phyloP scores from a whole-genome alignment of 1,284 basidiomycete species.

The Coniophora puteana region DNA sequence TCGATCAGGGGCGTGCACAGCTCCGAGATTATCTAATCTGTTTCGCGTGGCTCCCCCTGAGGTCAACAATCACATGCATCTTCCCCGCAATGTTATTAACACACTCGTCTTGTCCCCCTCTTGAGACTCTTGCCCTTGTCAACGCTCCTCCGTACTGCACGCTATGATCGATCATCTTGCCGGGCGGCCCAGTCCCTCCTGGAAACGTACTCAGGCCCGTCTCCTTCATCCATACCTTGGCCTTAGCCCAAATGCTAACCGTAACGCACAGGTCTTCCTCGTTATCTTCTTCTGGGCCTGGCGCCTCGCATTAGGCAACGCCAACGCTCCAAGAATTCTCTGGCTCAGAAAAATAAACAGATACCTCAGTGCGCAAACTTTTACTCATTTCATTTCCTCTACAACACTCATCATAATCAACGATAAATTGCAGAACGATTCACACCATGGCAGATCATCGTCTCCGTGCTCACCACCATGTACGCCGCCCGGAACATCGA shows the following conservation, averaged over 20 bases:
- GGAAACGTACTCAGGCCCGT: constrained; percentile 70
- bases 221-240: not conserved
- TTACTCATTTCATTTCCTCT: not conserved
- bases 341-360: constrained; percentile 61
- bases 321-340: constrained; percentile 60
- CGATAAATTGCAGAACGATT: constrained; percentile 58
- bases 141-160: constrained; percentile 8
- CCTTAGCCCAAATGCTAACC: constrained; percentile 3
- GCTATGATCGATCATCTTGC: constrained; percentile 89
- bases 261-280: constrained; percentile 62
- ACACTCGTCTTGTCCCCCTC: constrained; percentile 6
- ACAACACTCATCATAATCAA: constrained; percentile 1
- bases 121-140: constrained; percentile 10
- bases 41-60: too few species aligned
- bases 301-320: constrained; percentile 69
- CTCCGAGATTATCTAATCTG: too few species aligned
- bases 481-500: constrained; percentile 89
- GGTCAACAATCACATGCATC: constrained; percentile 1
- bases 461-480: constrained; percentile 79
- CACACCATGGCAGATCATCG: constrained; percentile 93
- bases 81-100: not conserved
- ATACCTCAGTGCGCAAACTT: constrained; percentile 47
- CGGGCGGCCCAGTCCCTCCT: constrained; percentile 71
- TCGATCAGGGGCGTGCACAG: too few species aligned
- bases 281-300: constrained; percentile 90